These are phyloP conservation scores for Hymenotorrendiella dingleyae DNA, from an alignment of 2,329 filamentous ascomycete genomes.

Conservation along the genomic window DNA sequence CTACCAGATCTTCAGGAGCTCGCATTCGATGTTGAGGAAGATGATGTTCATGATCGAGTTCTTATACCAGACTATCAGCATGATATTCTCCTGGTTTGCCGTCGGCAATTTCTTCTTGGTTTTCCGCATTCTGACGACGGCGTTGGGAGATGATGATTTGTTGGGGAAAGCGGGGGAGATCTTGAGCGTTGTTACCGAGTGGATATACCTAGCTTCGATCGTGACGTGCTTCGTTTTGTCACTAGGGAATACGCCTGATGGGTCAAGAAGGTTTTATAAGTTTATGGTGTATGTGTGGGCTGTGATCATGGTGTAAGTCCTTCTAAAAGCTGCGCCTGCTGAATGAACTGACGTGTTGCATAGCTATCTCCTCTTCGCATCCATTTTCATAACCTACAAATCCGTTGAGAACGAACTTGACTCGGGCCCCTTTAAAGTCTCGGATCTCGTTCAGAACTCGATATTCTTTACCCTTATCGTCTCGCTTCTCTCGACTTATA, in stretches of 20 bases:
- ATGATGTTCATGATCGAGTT: conserved; percentile 65
- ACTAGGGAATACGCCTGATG: conserved; percentile 86
- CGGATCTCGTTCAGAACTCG: conserved; percentile 72
- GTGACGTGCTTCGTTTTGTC: conserved; percentile 91
- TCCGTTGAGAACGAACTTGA: conserved; percentile 68
- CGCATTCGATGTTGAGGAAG: conserved; percentile 60
- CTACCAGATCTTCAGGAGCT: conserved; percentile 62
- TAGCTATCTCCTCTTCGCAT: conserved; percentile 84
- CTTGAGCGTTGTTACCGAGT: conserved; percentile 86
- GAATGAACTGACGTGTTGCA: background rate
- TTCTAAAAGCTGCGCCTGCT: background rate
- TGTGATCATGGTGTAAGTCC: conserved; percentile 74
- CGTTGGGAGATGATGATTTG: conserved; percentile 62
- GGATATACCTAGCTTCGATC: conserved; percentile 83
- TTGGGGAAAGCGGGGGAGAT: conserved; percentile 72
- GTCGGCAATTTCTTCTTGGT: conserved; percentile 34
- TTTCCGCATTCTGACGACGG: conserved; percentile 68
- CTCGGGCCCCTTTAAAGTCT: conserved; percentile 58
- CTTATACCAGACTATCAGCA: conserved; percentile 60
- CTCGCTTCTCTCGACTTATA: conserved; percentile 83
- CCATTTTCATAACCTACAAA: conserved; percentile 82
- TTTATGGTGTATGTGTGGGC: conserved; percentile 96
- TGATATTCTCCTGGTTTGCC: conserved; percentile 67
- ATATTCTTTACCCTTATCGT: conserved; percentile 91
- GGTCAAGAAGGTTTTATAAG: conserved; percentile 86